Conservation (phyloP, 73 alveolate genomes). For the Paramecium caudatum region DNA sequence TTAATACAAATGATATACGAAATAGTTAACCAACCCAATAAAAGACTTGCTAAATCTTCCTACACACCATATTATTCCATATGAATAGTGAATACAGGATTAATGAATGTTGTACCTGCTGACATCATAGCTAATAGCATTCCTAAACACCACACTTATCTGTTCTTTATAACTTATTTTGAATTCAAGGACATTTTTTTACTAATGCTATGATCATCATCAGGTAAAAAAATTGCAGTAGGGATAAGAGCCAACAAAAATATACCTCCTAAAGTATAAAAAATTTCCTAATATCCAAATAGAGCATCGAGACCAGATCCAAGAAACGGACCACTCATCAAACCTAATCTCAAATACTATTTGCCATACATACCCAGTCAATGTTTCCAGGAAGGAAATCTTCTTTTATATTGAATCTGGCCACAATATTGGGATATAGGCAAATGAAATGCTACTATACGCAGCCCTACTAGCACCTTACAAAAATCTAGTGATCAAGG, state of each 20-base stretch:
- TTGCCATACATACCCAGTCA: slow-evolving; percentile 49
- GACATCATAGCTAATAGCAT: slow-evolving; percentile 66
- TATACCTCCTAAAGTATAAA: slow-evolving; percentile 48
- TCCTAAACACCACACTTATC: slow-evolving; percentile 14
- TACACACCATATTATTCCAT: slow-evolving; percentile 12
- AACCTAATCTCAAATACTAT: neutral
- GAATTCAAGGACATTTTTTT: neutral
- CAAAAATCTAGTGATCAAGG: slow-evolving; percentile 67
- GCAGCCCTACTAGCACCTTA: slow-evolving; percentile 75
- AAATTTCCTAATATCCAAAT: slow-evolving; percentile 57
- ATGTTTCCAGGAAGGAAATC: slow-evolving; percentile 26
- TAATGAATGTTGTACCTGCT: slow-evolving; percentile 62
- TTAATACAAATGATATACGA: slow-evolving; percentile 40
- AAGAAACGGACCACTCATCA: slow-evolving; percentile 67
- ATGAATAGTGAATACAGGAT: slow-evolving; percentile 48
- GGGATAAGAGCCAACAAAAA: slow-evolving; percentile 32
- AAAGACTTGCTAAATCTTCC: slow-evolving; percentile 35
- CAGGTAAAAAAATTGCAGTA: slow-evolving; percentile 35
- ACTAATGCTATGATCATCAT: neutral
- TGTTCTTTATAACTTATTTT: slow-evolving; percentile 1
- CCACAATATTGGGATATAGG: slow-evolving; percentile 70
- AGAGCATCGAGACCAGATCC: slow-evolving; percentile 65
- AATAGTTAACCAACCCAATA: slow-evolving; percentile 43
- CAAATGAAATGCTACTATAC: slow-evolving; percentile 74
- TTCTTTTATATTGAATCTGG: slow-evolving; percentile 69